These are phyloP conservation scores for Neonectria magnoliae DNA, from an alignment of 2,329 filamentous ascomycete species.

Conservation along the genomic window DNA sequence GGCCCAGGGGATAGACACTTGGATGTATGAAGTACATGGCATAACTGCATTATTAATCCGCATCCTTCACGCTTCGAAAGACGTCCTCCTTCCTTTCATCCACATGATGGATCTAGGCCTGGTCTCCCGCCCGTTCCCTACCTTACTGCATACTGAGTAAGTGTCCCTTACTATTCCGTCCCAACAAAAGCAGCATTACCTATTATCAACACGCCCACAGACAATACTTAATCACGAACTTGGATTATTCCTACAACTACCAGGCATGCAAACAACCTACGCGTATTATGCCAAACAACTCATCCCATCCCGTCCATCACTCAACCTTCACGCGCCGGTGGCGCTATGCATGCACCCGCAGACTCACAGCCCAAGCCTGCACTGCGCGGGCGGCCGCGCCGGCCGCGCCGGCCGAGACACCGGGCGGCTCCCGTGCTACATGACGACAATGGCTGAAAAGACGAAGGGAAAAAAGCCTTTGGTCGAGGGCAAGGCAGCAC, in stretches of 20 bases:
- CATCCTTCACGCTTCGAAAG: neutral
- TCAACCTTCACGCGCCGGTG: neutral
- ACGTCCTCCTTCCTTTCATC: neutral
- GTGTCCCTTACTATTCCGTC: neutral
- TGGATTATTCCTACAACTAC: no score
- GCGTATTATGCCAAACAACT: neutral
- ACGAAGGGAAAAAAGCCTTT: neutral
- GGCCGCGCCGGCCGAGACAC: constrained; percentile 13
- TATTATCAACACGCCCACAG: no score
- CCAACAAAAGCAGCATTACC: neutral
- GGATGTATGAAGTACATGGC: neutral
- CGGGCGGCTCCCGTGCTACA: neutral
- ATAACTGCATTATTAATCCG: constrained; percentile 4
- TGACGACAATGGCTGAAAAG: constrained; percentile 21
- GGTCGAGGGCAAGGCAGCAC: neutral
- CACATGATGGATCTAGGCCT: neutral
- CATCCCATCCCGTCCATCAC: neutral
- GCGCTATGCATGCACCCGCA: constrained; percentile 9
- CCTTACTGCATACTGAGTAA: neutral
- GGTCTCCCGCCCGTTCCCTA: neutral
- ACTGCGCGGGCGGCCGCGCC: constrained; percentile 15
- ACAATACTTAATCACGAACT: no score
- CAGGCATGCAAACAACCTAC: neutral
- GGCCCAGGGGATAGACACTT: no score
- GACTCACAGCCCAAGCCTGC: neutral